Evolutionary conservation across 2,329 filamentous ascomycete genomes (phyloP).

Genomic region (Daldinia sp.): DNA sequence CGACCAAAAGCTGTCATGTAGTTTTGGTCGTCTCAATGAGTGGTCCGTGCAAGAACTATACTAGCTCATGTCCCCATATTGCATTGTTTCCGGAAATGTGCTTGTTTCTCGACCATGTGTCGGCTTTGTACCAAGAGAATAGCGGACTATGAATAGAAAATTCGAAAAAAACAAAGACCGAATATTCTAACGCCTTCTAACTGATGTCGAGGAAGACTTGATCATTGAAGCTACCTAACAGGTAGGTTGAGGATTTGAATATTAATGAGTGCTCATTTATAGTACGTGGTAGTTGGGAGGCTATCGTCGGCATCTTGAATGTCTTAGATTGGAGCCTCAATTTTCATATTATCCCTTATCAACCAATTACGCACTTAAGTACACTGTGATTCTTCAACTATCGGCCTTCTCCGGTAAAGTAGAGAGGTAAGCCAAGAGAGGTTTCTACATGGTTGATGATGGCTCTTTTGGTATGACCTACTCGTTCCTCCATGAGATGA

Average conservation of each 20-base stretch:
- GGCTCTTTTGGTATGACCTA: constrained; percentile 16
- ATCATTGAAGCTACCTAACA: too few species aligned
- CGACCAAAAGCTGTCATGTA: not conserved
- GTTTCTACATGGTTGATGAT: constrained; percentile 26
- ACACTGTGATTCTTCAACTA: not conserved
- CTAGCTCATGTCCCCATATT: not conserved
- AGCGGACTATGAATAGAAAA: constrained; percentile 10
- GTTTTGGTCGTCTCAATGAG: not conserved
- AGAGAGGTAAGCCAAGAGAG: constrained; percentile 9
- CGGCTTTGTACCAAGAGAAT: constrained; percentile 37
- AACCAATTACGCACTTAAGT: not conserved
- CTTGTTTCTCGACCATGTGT: not conserved
- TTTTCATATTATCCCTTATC: not conserved
- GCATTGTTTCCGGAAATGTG: constrained; percentile 44
- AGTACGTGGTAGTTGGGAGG: not conserved
- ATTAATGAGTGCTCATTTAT: not conserved
- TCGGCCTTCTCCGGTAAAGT: constrained; percentile 22
- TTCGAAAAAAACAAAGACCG: constrained; percentile 34
- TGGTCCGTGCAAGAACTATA: not conserved
- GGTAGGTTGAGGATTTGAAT: too few species aligned
- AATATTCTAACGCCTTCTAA: not conserved
- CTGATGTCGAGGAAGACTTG: not conserved
- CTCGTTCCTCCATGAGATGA: constrained; percentile 36
- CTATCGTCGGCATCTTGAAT: not conserved
- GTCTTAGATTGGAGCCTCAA: not conserved